Evolutionary conservation across 768 basidiomycete genomes (phyloP).

Genomic region (Rhodotorula taiwanensis): DNA sequence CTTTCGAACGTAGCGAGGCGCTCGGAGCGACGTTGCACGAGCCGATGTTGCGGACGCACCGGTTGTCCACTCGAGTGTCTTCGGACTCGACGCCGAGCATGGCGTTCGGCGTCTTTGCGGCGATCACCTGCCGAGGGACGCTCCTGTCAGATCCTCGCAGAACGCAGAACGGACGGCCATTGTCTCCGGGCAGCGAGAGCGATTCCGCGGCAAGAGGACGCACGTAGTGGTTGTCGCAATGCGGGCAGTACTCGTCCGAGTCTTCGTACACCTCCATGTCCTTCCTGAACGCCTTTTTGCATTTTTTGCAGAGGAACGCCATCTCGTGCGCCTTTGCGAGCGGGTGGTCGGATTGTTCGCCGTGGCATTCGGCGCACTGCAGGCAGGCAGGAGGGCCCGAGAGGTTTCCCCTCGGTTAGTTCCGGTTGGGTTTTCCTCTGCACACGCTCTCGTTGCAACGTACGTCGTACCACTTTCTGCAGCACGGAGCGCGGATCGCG

Average conservation of each 20-base stretch:
- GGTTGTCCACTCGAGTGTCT: constrained; percentile 75
- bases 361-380: constrained; percentile 85
- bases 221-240: constrained; percentile 98
- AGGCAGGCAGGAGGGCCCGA: no score
- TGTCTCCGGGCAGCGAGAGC: no score
- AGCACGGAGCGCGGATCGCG: constrained; percentile 90
- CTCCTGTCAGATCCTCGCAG: no score
- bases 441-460: no score
- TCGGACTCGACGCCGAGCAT: constrained; percentile 82
- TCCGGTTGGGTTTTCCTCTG: no score
- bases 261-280: constrained; percentile 89
- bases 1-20: not conserved
- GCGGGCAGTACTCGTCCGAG: constrained; percentile 94
- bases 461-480: constrained; percentile 89
- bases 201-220: constrained; percentile 45
- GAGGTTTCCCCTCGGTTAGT: no score
- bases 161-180: no score
- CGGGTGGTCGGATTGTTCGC: constrained; percentile 66
- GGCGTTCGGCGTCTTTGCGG: constrained; percentile 83
- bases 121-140: constrained; percentile 71
- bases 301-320: constrained; percentile 77
- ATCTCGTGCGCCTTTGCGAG: constrained; percentile 74
- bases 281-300: constrained; percentile 93
- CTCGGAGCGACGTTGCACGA: no score
- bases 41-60: no score